Evolutionary conservation across 805 yeast genomes (phyloP), one percentile per base, ranked within the genome.

Genomic region (Lipomyces mesembrius): DNA sequence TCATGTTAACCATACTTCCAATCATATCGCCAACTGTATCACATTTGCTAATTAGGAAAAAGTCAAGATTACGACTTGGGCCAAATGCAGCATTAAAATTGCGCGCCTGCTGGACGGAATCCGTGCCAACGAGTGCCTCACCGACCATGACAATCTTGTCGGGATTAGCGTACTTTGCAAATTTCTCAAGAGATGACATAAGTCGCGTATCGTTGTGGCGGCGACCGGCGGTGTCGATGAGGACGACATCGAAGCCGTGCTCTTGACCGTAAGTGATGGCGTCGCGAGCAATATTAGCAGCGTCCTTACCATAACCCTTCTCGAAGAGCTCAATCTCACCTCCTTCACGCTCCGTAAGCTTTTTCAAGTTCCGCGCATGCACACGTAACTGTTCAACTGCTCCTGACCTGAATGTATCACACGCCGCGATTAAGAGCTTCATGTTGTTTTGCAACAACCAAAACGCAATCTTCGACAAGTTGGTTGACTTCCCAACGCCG

Each of bases 131-230:
- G 51, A 94, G 81, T 0, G 99, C 99, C 78, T 94, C 99, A 54
- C 98, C 98, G 22, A 94, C 99, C 98, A 95, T 95, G 75, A 94
- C 93, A 74, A 94, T 94, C 77, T 91, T 94, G 79, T 94, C 95
- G 0, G 98, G 99, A 60, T 91, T 84, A 2, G 98, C 98, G 60
- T 96, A 93, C 74, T 90, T 92, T 20, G 98, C 98, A 78, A 94
- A 94, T 64, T 94, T 91, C 72, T 92, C 96, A 71, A 94, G 80
- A 7, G 98, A 97, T 0, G 97, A 94, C 99, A 94, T 94, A 69
- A 94, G 83, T 65, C 94, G 88, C 20, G 95, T 89, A 77, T 95
- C 98, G 72, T 94, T 92, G 76, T 95, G 99, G 64, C 98, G 87
- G 80, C 99, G 86, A 56, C 99, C 99, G 0, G 99, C 99, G 3